These are phyloP conservation scores for Lentinula guzmanii DNA, from an alignment of 768 basidiomycete species.

Conservation along the genomic window DNA sequence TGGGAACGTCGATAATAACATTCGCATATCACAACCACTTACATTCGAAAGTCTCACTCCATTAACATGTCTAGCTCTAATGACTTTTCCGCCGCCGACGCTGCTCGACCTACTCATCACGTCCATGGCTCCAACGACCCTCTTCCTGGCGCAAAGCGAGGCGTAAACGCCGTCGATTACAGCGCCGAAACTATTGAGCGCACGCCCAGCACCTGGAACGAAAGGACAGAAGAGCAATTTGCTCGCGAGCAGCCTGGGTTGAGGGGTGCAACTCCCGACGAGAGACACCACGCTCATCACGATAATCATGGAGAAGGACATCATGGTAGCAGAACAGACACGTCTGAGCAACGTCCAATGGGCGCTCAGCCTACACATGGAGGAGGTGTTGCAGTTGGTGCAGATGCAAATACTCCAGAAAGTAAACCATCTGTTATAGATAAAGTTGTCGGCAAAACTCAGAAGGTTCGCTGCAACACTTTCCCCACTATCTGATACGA, in stretches of 20 bases:
- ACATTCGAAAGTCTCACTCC: neutral
- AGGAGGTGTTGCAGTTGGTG: conserved; percentile 31
- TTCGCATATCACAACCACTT: neutral
- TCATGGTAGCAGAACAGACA: conserved; percentile 17
- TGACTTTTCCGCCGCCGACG: neutral
- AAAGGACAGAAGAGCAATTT: conserved; percentile 11
- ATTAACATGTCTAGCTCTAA: neutral
- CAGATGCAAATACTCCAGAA: conserved; percentile 24
- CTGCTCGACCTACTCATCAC: conserved; percentile 30
- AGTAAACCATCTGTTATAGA: conserved; percentile 41
- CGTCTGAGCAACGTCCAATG: conserved; percentile 26
- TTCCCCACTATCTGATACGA: neutral
- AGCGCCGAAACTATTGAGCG: conserved; percentile 30
- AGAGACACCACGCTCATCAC: neutral
- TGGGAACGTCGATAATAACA: neutral
- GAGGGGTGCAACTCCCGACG: neutral
- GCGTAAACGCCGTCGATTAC: conserved; percentile 29
- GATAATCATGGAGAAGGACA: neutral
- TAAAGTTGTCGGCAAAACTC: conserved; percentile 52
- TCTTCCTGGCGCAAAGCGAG: conserved; percentile 33
- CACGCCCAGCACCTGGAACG: conserved; percentile 10
- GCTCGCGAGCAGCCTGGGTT: neutral
- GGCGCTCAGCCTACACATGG: conserved; percentile 27
- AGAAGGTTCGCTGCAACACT: conserved; percentile 34
- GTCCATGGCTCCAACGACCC: conserved; percentile 43